Percentiles rank a stretch among this genome's conserved stretches.
Evolutionary conservation across 805 yeast species (phyloP).

Genomic region (Suhomyces kilbournensis): DNA sequence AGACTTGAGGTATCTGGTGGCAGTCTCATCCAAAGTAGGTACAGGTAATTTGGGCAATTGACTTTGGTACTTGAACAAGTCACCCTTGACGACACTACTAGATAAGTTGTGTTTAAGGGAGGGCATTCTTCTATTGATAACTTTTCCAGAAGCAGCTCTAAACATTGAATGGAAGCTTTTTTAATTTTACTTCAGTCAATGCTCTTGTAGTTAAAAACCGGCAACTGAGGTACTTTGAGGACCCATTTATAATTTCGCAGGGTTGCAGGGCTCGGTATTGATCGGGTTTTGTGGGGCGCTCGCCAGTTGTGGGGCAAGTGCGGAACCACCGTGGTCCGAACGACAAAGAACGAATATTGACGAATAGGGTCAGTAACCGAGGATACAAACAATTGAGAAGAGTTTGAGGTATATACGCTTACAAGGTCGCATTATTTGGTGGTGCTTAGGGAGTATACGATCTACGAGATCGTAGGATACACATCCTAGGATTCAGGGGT

Average conservation of each 20-base stretch:
- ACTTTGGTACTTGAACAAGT: constrained; percentile 68
- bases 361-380: neutral
- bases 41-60: constrained; percentile 83
- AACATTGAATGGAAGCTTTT: constrained; percentile 3
- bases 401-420: neutral
- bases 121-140: constrained; percentile 8
- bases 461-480: neutral
- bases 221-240: neutral
- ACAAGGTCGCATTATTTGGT: neutral
- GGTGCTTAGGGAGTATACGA: neutral
- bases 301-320: neutral
- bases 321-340: neutral
- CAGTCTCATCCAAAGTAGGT: constrained; percentile 73
- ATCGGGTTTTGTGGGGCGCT: neutral
- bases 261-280: neutral
- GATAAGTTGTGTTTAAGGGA: constrained; percentile 13
- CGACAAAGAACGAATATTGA: neutral
- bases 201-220: neutral
- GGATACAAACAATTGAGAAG: neutral
- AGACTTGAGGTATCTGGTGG: constrained; percentile 64
- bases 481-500: neutral
- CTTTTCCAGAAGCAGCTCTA: constrained; percentile 4
- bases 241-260: neutral
- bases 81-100: constrained; percentile 48
- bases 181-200: neutral